phyloP scores from a whole-genome alignment of 1,284 basidiomycete species.

The Gastroboletus turbinatus region DNA sequence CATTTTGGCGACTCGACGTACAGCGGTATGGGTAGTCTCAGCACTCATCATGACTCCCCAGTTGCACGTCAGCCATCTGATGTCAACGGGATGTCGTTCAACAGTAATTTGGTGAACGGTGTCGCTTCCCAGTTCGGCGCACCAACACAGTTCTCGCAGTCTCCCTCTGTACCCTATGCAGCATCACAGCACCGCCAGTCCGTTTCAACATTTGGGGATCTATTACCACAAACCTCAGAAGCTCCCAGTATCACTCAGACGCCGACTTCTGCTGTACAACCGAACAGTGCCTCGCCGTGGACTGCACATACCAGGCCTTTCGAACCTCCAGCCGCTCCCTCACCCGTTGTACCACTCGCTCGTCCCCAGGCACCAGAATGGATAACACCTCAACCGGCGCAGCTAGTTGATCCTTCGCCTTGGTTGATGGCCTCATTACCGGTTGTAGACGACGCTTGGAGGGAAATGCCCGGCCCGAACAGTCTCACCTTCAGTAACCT shows the following conservation, averaged over 20 bases:
- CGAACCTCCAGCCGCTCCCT: slow-evolving; percentile 28
- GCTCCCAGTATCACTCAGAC: slow-evolving; percentile 20
- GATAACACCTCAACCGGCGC: slow-evolving; percentile 28
- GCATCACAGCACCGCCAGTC: slow-evolving; percentile 23
- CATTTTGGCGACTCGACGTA: slow-evolving; percentile 27
- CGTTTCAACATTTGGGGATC: slow-evolving; percentile 25
- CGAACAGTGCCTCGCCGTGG: slow-evolving; percentile 27
- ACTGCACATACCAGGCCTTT: slow-evolving; percentile 14
- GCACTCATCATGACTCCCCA: slow-evolving; percentile 24
- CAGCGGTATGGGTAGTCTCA: slow-evolving; percentile 21
- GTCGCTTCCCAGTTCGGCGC: slow-evolving; percentile 23
- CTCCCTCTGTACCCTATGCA: slow-evolving; percentile 31
- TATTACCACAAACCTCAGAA: slow-evolving; percentile 21
- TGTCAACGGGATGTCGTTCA: slow-evolving; percentile 25
- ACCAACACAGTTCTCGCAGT: slow-evolving; percentile 26
- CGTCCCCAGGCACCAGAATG: slow-evolving; percentile 30
- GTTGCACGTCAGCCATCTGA: slow-evolving; percentile 25
- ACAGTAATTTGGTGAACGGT: slow-evolving; percentile 17
- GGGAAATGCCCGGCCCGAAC: slow-evolving; percentile 41
- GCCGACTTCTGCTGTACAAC: slow-evolving; percentile 26
- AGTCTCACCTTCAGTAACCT: slow-evolving; percentile 57
- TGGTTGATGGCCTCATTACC: slow-evolving; percentile 53
- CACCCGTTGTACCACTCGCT: slow-evolving; percentile 24
- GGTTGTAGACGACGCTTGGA: slow-evolving; percentile 47
- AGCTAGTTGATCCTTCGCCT: slow-evolving; percentile 43